A percentile compares a stretch with the other conserved stretches of the same genome.
Evolutionary conservation across 192 early-diverging fungal genomes (phyloP).

Genomic region (Coemansia javaensis): DNA sequence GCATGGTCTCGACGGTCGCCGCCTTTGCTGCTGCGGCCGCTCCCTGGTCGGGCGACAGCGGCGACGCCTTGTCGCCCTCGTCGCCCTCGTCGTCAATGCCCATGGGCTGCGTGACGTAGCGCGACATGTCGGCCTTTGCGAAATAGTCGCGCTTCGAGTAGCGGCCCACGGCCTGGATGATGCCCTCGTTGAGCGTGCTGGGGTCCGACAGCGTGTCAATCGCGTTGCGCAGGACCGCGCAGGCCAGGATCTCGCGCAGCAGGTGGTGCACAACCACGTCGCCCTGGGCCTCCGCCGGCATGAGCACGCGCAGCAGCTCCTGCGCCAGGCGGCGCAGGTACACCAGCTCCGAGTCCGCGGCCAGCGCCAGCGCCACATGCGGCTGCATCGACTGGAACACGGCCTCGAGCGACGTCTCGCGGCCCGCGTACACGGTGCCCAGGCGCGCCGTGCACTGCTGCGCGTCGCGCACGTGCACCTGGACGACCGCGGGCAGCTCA

Average conservation of each 20-base stretch:
- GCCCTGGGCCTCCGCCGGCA: slow-evolving; percentile 38
- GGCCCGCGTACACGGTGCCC: slow-evolving; percentile 39
- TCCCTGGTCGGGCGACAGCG: background rate
- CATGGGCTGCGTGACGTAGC: slow-evolving; percentile 38
- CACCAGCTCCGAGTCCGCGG: slow-evolving; percentile 44
- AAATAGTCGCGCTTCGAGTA: slow-evolving; percentile 43
- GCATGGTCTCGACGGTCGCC: slow-evolving; percentile 39
- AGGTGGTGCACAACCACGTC: slow-evolving; percentile 41
- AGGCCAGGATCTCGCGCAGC: slow-evolving; percentile 44
- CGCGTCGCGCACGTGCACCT: slow-evolving; percentile 38
- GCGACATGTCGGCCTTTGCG: slow-evolving; percentile 34
- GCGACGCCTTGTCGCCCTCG: background rate
- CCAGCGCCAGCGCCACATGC: slow-evolving; percentile 38
- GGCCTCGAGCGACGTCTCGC: slow-evolving; percentile 37
- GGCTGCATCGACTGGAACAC: slow-evolving; percentile 50
- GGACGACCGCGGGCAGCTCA: slow-evolving; percentile 39
- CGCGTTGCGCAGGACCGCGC: slow-evolving; percentile 48
- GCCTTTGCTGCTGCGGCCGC: too few relatives aligned
- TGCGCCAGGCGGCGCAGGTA: slow-evolving; percentile 39
- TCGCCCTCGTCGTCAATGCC: slow-evolving; percentile 21
- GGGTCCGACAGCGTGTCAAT: slow-evolving; percentile 40
- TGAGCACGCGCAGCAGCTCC: slow-evolving; percentile 35
- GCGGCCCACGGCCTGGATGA: slow-evolving; percentile 32
- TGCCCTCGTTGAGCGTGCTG: slow-evolving; percentile 44
- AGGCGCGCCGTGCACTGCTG: slow-evolving; percentile 42